Percentiles rank a stretch among this genome's conserved stretches.
These are phyloP conservation scores for Pythium brassicae DNA, from an alignment of 352 stramenopile species.

Conservation along the genomic window DNA sequence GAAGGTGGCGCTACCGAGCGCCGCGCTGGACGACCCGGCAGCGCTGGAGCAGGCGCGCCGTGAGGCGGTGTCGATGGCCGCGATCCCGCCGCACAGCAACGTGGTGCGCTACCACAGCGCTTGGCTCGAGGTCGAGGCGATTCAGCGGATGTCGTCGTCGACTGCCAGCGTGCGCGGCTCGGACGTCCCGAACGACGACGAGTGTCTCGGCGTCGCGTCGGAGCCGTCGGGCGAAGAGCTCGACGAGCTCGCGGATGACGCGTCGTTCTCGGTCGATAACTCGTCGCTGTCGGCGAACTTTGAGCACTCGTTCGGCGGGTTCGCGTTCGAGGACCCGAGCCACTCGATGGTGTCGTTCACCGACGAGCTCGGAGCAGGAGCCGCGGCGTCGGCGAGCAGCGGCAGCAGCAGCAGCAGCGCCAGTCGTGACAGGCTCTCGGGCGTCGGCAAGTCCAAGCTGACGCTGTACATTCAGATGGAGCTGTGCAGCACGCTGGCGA, in stretches of 20 bases:
- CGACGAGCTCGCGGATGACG: conserved; percentile 4
- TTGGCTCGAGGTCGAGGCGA: conserved; percentile 60
- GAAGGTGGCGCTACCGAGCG: conserved; percentile 52
- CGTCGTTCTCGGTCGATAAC: conserved; percentile 49
- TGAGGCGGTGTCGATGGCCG: conserved; percentile 75
- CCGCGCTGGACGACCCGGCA: conserved; percentile 32
- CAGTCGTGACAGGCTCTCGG: conserved; percentile 7
- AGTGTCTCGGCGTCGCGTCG: neutral
- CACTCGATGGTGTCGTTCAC: conserved; percentile 24
- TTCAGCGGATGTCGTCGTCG: conserved; percentile 21
- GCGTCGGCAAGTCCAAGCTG: conserved; percentile 32
- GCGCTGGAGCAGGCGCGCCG: conserved; percentile 57
- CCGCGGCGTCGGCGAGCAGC: conserved; percentile 6
- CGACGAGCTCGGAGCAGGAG: too few relatives aligned
- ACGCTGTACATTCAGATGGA: conserved; percentile 83
- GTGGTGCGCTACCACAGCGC: conserved; percentile 80
- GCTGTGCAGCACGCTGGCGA: conserved; percentile 32
- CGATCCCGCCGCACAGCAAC: conserved; percentile 61
- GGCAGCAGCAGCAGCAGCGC: conserved; percentile 7
- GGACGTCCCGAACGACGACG: conserved; percentile 15
- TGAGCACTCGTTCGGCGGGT: conserved; percentile 54
- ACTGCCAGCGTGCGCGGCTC: conserved; percentile 35
- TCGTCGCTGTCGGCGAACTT: conserved; percentile 46
- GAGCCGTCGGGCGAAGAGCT: too few relatives aligned
- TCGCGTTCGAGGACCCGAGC: conserved; percentile 55